Evolutionary conservation across 2,329 filamentous ascomycete species (phyloP), one percentile per base, ranked within the genome.

Genomic region (Orbilia ellipsospora): DNA sequence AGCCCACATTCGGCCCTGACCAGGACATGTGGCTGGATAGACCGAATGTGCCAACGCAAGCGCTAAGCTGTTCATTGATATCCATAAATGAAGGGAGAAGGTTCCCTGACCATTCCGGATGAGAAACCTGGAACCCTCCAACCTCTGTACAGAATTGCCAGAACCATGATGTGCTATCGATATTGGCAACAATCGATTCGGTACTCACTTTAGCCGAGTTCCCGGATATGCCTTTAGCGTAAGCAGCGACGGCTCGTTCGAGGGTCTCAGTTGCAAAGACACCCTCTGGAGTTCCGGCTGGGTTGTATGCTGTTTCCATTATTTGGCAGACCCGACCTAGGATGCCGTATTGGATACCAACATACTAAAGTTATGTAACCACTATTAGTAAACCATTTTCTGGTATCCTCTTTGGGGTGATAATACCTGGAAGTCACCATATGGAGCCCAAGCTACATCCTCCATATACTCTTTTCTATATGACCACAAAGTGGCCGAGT

Each of bases 21-120:
- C 55, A 50, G 6, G 60, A 60, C 1, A 79, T 68, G 13, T 61
- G 28, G n/a, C 61, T 45, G 0, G 81, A 81, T 45, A 78, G 72
- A 16, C 83, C 83, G 72, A 83, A 84, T 76, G 81, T 81, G 36
- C 78, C 79, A 73, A 82, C 80, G 78, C 83, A 84, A 74, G 82
- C 81, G 64, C 83, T 80, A 8, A 78, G 56, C 77, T 81, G 80
- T 75, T 81, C 77, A 13, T 82, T 79, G 8, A 80, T 78, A 56
- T 73, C 83, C 2, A 82, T 79, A 1, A 80, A 80, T 16, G 66
- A 74, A 6, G 77, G 77, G 2, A 78, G n/a, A 7, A 78, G 77
- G 23, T 70, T 73, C 6, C 65, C 42, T 3, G 73, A 65, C 12
- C 77, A 65, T 1, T 61, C 48, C 1, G 65, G 23, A 12, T 78